phyloP scores from a whole-genome alignment of 148 eudicot genomes.

The Diospyros kaki region DNA sequence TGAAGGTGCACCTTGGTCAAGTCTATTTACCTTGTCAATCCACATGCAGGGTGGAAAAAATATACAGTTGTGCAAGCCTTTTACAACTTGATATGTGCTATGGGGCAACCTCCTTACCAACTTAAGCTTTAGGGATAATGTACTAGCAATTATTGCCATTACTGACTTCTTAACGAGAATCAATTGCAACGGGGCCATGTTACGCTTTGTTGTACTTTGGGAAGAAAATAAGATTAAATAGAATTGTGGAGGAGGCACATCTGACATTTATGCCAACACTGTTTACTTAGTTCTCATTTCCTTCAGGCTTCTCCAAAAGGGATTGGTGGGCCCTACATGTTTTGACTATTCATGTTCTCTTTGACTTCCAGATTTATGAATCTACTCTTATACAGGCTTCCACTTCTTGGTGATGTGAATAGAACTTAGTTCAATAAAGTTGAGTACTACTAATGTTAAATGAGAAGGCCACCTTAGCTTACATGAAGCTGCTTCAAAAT shows the following conservation, averaged over 20 bases:
- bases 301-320: not conserved
- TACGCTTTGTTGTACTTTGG: not conserved
- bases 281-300: not conserved
- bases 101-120: too few relatives aligned
- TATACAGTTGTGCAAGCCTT: too few relatives aligned
- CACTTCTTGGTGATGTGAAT: not conserved
- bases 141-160: too few relatives aligned
- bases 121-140: too few relatives aligned
- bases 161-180: too few relatives aligned
- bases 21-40: too few relatives aligned
- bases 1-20: too few relatives aligned
- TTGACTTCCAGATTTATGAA: not conserved
- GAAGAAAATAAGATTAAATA: not conserved
- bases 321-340: not conserved
- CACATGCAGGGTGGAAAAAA: too few relatives aligned
- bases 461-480: not conserved
- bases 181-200: not conserved
- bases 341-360: conserved; percentile 1
- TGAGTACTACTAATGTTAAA: not conserved
- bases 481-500: too few relatives aligned
- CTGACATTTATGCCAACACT: not conserved
- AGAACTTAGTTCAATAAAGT: not conserved
- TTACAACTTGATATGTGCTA: too few relatives aligned
- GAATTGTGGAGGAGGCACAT: not conserved
- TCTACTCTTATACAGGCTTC: not conserved